Conservation (phyloP, 345 rosid genomes). For the Psidium friedrichsthalianum region DNA sequence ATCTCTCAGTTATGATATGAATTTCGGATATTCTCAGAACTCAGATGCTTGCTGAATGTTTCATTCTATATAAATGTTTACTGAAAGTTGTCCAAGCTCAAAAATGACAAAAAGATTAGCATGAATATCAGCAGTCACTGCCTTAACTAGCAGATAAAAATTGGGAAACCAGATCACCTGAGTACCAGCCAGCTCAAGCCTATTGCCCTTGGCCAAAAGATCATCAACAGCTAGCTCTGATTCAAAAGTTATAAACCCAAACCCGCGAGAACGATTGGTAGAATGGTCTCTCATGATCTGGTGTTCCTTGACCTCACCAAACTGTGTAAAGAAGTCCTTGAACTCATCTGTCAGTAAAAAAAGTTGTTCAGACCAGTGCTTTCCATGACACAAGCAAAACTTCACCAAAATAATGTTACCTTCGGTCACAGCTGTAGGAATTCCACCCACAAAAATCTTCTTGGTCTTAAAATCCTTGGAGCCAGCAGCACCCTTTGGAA, state of each 20-base stretch:
- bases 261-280: slow-evolving; percentile 74
- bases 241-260: slow-evolving; percentile 66
- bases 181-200: slow-evolving; percentile 50
- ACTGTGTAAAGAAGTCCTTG: slow-evolving; percentile 59
- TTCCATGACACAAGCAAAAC: neutral
- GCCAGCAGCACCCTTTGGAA: no score
- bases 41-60: neutral
- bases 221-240: slow-evolving; percentile 62
- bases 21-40: neutral
- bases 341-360: slow-evolving; percentile 42
- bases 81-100: neutral
- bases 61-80: neutral
- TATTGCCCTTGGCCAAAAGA: slow-evolving; percentile 56
- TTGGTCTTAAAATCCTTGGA: no score
- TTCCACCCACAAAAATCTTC: slow-evolving; percentile 7
- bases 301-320: slow-evolving; percentile 64
- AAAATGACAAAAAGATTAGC: neutral
- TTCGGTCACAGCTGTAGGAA: slow-evolving; percentile 72
- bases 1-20: neutral
- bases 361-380: neutral
- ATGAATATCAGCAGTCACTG: neutral
- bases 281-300: slow-evolving; percentile 64
- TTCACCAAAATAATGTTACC: slow-evolving; percentile 20
- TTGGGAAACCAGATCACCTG: slow-evolving; percentile 24
- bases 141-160: neutral